Conservation (phyloP, 202 grass and related monocot genomes). For the Schoenoplectus triqueter region DNA sequence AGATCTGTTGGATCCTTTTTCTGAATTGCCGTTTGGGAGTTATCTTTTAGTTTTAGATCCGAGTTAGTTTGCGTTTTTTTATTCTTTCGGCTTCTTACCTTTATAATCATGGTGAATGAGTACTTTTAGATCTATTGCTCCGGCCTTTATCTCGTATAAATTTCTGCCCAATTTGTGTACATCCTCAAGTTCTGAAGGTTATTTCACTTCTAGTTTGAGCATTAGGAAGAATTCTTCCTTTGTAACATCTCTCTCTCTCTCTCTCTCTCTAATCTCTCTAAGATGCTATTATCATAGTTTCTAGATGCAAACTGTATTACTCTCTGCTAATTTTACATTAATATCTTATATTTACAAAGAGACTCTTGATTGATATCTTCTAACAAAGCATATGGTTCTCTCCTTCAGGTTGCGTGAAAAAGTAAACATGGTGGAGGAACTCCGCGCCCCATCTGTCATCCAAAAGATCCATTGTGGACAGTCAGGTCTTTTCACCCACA, state of each 20-base stretch:
- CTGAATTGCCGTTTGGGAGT: neutral
- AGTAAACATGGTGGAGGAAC: constrained; percentile 52
- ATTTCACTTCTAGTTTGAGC: neutral
- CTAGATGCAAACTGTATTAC: neutral
- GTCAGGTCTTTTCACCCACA: constrained; percentile 48
- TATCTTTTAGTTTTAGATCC: constrained; percentile 13
- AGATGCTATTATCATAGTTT: neutral
- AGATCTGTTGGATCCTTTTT: constrained; percentile 18
- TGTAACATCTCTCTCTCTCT: neutral
- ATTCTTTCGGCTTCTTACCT: neutral
- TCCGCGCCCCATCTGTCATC: constrained; percentile 38
- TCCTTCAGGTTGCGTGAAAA: constrained; percentile 24
- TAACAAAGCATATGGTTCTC: neutral
- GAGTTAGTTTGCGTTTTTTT: neutral
- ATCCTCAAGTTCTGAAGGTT: neutral
- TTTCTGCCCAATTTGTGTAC: neutral
- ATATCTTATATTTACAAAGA: no score
- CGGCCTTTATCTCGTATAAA: neutral
- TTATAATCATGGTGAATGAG: neutral
- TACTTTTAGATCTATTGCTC: neutral
- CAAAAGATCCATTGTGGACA: constrained; percentile 52
- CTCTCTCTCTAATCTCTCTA: neutral
- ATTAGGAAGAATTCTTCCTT: neutral
- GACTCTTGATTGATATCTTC: neutral
- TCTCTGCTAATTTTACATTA: neutral